phyloP scores from a whole-genome alignment of 108 stramenopile genomes.

The Schizochytrium sp. region DNA sequence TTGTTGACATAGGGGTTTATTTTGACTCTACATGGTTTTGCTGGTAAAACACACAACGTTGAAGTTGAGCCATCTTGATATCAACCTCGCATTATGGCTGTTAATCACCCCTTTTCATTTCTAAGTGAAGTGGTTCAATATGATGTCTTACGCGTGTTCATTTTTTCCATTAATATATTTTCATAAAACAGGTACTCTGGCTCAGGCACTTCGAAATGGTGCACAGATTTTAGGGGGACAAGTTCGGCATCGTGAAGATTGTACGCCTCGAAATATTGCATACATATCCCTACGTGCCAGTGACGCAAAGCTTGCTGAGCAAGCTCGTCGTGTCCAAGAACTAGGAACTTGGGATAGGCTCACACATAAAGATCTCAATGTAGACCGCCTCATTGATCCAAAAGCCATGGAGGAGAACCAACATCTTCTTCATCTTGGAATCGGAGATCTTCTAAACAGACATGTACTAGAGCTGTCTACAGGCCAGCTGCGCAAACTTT shows the following conservation, averaged over 20 bases:
- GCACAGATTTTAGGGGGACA: slow-evolving; percentile 44
- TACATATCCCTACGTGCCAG: slow-evolving; percentile 37
- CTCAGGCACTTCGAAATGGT: not conserved
- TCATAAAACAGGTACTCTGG: not conserved
- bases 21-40: too few relatives aligned
- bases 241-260: not conserved
- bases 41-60: too few relatives aligned
- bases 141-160: too few relatives aligned
- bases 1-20: too few relatives aligned
- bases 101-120: too few relatives aligned
- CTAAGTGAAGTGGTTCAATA: too few relatives aligned
- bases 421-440: not conserved
- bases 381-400: not conserved
- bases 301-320: slow-evolving; percentile 3
- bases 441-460: not conserved
- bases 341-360: slow-evolving; percentile 25
- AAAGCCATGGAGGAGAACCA: not conserved
- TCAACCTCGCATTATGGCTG: too few relatives aligned
- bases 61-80: too few relatives aligned
- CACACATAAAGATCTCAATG: slow-evolving; percentile 1
- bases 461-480: slow-evolving; percentile 13
- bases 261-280: not conserved
- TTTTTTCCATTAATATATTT: too few relatives aligned
- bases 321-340: slow-evolving; percentile 22
- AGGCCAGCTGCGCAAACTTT: slow-evolving; percentile 51